A percentile compares a stretch with the other conserved stretches of the same genome.
phyloP scores from a whole-genome alignment of 2,329 filamentous ascomycete species.

The Exophiala sideris region DNA sequence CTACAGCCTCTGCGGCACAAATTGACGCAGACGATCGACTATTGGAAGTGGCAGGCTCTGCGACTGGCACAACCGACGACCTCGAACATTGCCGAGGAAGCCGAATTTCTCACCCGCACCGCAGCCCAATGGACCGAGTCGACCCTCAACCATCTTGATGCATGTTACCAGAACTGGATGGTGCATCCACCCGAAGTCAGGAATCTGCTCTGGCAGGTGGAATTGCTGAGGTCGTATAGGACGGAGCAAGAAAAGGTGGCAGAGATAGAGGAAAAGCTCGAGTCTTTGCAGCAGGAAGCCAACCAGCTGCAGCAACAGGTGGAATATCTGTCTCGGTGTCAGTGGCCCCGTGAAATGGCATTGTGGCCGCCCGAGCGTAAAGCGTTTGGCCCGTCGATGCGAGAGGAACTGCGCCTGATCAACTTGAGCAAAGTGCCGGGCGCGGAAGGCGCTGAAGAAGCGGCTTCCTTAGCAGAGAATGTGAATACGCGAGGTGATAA shows the following conservation, averaged over 20 bases:
- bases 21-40: conserved; percentile 64
- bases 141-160: conserved; percentile 70
- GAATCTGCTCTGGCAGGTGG: conserved; percentile 44
- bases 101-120: conserved; percentile 36
- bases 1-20: conserved; percentile 66
- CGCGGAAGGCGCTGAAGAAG: conserved; percentile 7
- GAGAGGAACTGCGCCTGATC: conserved; percentile 20
- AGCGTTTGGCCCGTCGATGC: conserved; percentile 35
- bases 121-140: conserved; percentile 59
- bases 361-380: conserved; percentile 45
- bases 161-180: conserved; percentile 74
- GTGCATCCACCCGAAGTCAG: conserved; percentile 54
- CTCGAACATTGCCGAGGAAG: conserved; percentile 32
- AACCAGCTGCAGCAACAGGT: conserved; percentile 48
- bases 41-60: conserved; percentile 56
- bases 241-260: conserved; percentile 44
- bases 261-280: conserved; percentile 42
- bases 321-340: conserved; percentile 44
- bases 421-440: conserved; percentile 18
- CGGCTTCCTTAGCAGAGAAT: conserved; percentile 9
- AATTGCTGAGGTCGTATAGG: conserved; percentile 46
- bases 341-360: conserved; percentile 49
- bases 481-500: conserved; percentile 28
- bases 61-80: conserved; percentile 23
- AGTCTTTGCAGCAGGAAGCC: conserved; percentile 46